These are phyloP conservation scores for Iberis amara DNA, from an alignment of 441 rosid genomes.

Conservation along the genomic window DNA sequence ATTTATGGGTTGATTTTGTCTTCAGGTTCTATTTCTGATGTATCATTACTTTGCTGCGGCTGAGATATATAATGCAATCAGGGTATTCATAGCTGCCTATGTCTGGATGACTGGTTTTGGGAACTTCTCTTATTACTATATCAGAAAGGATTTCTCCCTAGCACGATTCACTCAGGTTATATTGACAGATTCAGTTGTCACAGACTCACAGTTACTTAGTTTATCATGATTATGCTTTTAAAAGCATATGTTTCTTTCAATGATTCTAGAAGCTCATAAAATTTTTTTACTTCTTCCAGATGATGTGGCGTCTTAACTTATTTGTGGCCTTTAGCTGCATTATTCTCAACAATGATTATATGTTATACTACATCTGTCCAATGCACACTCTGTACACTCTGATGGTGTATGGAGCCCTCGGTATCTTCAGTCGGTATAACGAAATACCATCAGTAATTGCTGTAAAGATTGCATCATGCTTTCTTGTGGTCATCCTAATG, in stretches of 20 bases:
- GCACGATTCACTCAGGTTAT: constrained; percentile 89
- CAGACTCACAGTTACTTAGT: not conserved
- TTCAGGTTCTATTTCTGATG: constrained; percentile 87
- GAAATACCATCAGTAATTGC: constrained; percentile 89
- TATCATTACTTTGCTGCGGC: constrained; percentile 96
- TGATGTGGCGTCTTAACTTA: constrained; percentile 99
- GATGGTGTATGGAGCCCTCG: constrained; percentile 97
- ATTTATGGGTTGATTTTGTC: constrained; percentile 13
- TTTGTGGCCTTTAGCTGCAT: constrained; percentile 82
- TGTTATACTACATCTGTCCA: constrained; percentile 95
- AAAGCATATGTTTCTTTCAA: constrained; percentile 6
- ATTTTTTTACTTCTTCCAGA: constrained; percentile 49
- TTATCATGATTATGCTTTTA: constrained; percentile 5
- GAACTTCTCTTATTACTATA: constrained; percentile 92
- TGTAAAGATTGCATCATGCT: constrained; percentile 71
- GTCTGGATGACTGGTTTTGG: constrained; percentile 99
- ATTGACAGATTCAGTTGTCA: constrained; percentile 3
- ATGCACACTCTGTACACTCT: constrained; percentile 97
- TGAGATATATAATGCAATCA: constrained; percentile 91
- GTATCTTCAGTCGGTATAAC: constrained; percentile 75
- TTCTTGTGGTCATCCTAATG: constrained; percentile 73
- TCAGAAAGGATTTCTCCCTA: constrained; percentile 87
- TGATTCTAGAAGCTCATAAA: constrained; percentile 22
- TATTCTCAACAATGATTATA: constrained; percentile 87
- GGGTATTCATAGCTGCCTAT: constrained; percentile 92